phyloP scores from a whole-genome alignment of 441 rosid species.

The Pelargonium cotyledonis region DNA sequence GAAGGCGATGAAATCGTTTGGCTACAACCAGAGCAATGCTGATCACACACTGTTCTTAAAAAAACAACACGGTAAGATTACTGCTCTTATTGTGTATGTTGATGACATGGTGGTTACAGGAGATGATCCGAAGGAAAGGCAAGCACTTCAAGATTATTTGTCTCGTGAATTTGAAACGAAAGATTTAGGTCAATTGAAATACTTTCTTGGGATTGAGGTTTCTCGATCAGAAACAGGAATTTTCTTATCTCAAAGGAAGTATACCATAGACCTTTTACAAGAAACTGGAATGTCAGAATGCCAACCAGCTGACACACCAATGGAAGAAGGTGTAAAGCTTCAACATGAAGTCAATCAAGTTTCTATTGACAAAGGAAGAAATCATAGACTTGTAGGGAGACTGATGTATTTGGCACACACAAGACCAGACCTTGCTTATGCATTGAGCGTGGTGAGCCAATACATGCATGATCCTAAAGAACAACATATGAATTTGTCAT shows the following conservation, averaged over 20 bases:
- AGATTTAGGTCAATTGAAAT: not conserved
- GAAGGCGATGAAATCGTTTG: not conserved
- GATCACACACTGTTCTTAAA: not conserved
- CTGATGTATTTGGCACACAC: not conserved
- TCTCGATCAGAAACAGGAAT: not conserved
- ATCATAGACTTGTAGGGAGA: not conserved
- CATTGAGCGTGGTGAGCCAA: not conserved
- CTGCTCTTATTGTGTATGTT: not conserved
- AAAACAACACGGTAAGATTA: not conserved
- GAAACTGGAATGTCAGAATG: not conserved
- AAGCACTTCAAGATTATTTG: not conserved
- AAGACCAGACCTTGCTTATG: not conserved
- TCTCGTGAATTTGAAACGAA: slow-evolving; percentile 6
- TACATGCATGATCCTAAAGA: not conserved
- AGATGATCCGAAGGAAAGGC: not conserved
- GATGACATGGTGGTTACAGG: slow-evolving; percentile 1
- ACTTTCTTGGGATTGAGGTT: slow-evolving; percentile 7
- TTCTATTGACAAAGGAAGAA: not conserved
- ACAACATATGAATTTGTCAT: not conserved
- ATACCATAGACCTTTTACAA: not conserved
- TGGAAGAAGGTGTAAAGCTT: not conserved
- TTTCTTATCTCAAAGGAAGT: slow-evolving; percentile 3
- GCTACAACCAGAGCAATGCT: not conserved
- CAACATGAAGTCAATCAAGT: not conserved
- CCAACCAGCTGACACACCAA: not conserved